Evolutionary conservation across 345 rosid genomes (phyloP).

Genomic region (Heritiera littoralis): DNA sequence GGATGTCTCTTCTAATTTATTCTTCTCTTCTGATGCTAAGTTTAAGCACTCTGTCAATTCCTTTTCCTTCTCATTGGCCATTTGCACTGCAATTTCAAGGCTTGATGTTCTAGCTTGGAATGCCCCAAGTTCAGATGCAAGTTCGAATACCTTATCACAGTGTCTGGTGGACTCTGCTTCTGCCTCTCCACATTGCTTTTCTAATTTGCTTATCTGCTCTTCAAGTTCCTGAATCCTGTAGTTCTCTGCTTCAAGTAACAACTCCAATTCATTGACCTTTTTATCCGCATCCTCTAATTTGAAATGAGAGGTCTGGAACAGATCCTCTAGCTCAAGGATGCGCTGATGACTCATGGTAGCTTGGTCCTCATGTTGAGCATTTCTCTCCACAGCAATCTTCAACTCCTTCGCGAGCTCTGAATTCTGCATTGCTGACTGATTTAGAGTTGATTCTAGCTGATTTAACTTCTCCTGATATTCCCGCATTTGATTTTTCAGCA

Average conservation of each 20-base stretch:
- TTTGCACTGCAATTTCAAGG: conserved; percentile 69
- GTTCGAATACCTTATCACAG: conserved; percentile 54
- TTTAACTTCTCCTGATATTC: conserved; percentile 52
- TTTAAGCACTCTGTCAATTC: conserved; percentile 34
- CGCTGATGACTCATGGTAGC: neutral
- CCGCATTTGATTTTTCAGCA: conserved; percentile 42
- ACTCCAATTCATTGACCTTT: conserved; percentile 70
- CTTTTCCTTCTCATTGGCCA: conserved; percentile 59
- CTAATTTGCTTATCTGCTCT: conserved; percentile 64
- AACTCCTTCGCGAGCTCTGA: no score
- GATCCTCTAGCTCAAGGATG: conserved; percentile 59
- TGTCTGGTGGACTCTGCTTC: conserved; percentile 64
- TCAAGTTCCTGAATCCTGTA: conserved; percentile 88
- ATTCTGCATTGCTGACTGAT: no score
- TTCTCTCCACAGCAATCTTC: no score
- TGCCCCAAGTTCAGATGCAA: conserved; percentile 76
- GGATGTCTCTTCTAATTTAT: conserved; percentile 56
- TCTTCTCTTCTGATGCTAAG: conserved; percentile 51
- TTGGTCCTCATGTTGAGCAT: neutral
- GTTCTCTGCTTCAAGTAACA: conserved; percentile 87
- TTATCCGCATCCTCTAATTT: conserved; percentile 70
- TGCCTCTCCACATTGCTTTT: conserved; percentile 62
- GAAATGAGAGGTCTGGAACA: conserved; percentile 61
- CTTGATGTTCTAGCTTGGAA: conserved; percentile 59
- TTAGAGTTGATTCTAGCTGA: conserved; percentile 43